Evolutionary conservation across 768 basidiomycete genomes (phyloP).

Genomic region (Baorangia bicolor): DNA sequence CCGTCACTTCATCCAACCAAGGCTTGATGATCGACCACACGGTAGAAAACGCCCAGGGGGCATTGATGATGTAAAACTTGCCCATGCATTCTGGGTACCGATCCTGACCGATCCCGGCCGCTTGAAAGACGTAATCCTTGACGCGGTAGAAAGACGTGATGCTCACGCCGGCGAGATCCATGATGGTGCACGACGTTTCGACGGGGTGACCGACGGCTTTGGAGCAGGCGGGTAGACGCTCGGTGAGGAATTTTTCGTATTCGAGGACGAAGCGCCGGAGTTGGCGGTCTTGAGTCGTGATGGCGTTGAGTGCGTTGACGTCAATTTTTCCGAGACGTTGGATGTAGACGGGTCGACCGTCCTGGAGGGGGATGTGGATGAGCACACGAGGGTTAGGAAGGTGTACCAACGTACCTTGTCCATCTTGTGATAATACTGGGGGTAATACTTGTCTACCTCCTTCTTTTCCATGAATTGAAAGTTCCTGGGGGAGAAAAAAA

Average conservation of each 20-base stretch:
- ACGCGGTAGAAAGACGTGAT: slow-evolving; percentile 84
- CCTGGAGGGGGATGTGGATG: slow-evolving; percentile 43
- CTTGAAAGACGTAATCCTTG: slow-evolving; percentile 84
- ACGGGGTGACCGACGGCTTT: slow-evolving; percentile 75
- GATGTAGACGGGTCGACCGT: slow-evolving; percentile 94
- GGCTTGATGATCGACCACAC: slow-evolving; percentile 89
- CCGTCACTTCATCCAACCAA: slow-evolving; percentile 95
- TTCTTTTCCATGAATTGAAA: slow-evolving; percentile 85
- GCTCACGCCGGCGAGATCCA: slow-evolving; percentile 76
- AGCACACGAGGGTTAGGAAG: background rate
- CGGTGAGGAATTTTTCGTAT: slow-evolving; percentile 84
- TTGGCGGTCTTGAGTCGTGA: slow-evolving; percentile 86
- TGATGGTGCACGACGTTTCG: slow-evolving; percentile 96
- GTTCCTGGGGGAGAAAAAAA: slow-evolving; percentile 43
- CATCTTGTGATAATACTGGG: slow-evolving; percentile 94
- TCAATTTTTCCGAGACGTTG: slow-evolving; percentile 91
- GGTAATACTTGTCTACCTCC: slow-evolving; percentile 89
- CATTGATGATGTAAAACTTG: slow-evolving; percentile 98
- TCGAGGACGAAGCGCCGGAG: slow-evolving; percentile 86
- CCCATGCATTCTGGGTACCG: slow-evolving; percentile 95
- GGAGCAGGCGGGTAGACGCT: slow-evolving; percentile 82
- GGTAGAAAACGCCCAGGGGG: slow-evolving; percentile 87
- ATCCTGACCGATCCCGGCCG: slow-evolving; percentile 81
- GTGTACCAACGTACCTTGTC: slow-evolving; percentile 63
- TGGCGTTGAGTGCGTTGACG: slow-evolving; percentile 73